Base-by-base conservation (phyloP, 2,329 filamentous ascomycete species). In the Alternaria ethzedia region DNA sequence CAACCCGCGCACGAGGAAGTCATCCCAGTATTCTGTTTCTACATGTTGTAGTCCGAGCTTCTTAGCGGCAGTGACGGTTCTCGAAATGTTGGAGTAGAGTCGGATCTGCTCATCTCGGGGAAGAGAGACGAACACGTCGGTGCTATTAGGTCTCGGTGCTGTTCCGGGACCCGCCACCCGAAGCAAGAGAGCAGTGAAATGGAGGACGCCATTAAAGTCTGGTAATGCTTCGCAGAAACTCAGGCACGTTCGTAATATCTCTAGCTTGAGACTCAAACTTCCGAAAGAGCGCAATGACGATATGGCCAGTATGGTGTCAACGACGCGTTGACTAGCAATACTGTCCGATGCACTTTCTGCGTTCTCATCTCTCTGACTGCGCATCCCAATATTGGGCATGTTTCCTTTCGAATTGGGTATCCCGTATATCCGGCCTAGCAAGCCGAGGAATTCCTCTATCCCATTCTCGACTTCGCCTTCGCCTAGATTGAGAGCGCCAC, bases 151-250 rank as follows among this genome's bases (percentile, higher is more conserved):
- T 54, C 76, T 89, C 13, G 93, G 91, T 43, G 93, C 92, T 49
- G 94, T 87, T 23, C 92, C 91, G 49, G 90, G 91, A 28, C 94
- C 94, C 51, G 92, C 92, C 12, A 92, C 92, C 54, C 93, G 89
- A 64, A 99, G 83, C 23, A 98, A 83, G 71, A 96, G 89, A 67
- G 93, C 90, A 0, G 94, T 97, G 77, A 94, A 96, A 63, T 89
- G 89, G 21, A 98, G 83, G n/a, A 97, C 93, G 6, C 95, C 95
- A 51, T 91, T 86, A 72, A 97, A 96, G 78, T 98, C 94, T 2
- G 95, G 94, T 57, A 98, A 83, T 1, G 96, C 95, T 82, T 99
- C 96, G 57, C 92, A 97, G 65, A 98, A 92, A 78, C 94, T 94
- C 72, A 97, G 93, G 74, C 95, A 97, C n/a, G 91, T 90, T 68